phyloP scores from a whole-genome alignment of 495 filamentous ascomycete genomes.

The Tetracladium marchalianum region DNA sequence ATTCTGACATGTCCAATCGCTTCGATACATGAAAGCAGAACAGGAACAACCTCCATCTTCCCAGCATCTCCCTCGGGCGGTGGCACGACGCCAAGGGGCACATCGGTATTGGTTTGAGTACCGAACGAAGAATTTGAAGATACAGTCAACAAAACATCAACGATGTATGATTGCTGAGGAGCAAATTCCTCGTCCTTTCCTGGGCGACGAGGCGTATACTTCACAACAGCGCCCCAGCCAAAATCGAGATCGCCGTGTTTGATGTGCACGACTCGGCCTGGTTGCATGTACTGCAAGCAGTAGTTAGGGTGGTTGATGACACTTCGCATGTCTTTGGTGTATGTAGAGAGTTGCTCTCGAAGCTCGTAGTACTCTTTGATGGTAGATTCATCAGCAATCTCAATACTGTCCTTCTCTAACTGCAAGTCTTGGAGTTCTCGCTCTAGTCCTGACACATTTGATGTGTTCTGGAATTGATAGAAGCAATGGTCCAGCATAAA shows the following conservation, averaged over 20 bases:
- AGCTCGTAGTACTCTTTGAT: slow-evolving; percentile 89
- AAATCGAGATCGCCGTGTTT: slow-evolving; percentile 72
- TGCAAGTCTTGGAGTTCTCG: slow-evolving; percentile 68
- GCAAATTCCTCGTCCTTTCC: slow-evolving; percentile 53
- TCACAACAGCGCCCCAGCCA: slow-evolving; percentile 84
- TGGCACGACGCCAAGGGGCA: slow-evolving; percentile 55
- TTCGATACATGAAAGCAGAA: slow-evolving; percentile 74
- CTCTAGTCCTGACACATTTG: slow-evolving; percentile 72
- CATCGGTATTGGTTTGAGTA: slow-evolving; percentile 47
- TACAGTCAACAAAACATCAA: slow-evolving; percentile 75
- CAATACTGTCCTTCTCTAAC: slow-evolving; percentile 55
- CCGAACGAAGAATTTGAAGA: slow-evolving; percentile 46
- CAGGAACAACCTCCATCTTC: slow-evolving; percentile 77
- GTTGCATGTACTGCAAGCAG: slow-evolving; percentile 66
- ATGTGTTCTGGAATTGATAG: slow-evolving; percentile 94
- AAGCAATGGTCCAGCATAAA: slow-evolving; percentile 96
- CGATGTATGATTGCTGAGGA: slow-evolving; percentile 63
- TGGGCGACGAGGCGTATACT: slow-evolving; percentile 50
- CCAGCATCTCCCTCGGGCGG: slow-evolving; percentile 53
- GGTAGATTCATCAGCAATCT: slow-evolving; percentile 73
- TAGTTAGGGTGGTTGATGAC: slow-evolving; percentile 88
- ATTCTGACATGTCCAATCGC: slow-evolving; percentile 68
- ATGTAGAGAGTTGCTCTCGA: slow-evolving; percentile 69
- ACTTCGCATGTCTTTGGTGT: slow-evolving; percentile 72
- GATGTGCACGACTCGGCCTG: slow-evolving; percentile 75